Evolutionary conservation across 2,329 filamentous ascomycete genomes (phyloP), one percentile per base, ranked within the genome.

Genomic region (Moelleriella libera): DNA sequence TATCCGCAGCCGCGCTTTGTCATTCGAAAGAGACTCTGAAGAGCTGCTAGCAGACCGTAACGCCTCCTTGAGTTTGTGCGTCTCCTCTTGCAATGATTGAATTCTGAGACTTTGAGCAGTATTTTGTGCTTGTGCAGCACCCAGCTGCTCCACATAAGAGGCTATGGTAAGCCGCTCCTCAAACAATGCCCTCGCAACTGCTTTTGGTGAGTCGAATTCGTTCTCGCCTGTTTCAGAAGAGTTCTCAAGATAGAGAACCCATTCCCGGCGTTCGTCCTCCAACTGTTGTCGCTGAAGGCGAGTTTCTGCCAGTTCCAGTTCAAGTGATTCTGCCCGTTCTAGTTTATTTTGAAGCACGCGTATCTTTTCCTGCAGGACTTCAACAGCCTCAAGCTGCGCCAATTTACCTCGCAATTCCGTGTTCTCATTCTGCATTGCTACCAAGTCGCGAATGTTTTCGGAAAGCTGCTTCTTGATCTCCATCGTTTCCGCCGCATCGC

Each of bases 301-400:
- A 21, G 84, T 78, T 60, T 95, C 90, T 8, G 78, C 74, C 10
- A 97, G 71, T 58, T 96, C 85, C 30, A 77, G 72, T 57, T 92
- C 80, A 8, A 95, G 58, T 10, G 78, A 72, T 49, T 86, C 80
- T 63, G 90, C 83, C 39, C 83, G 71, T 50, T 87, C 80, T 1
- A 98, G 63, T 58, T 81, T 87, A 32, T 82, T 80, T 62, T 92
- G 83, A 28, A 98, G 68, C 0, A 80, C 78, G 51, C 86, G 75
- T 70, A 97, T 97, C 68, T 98, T 88, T 62, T 98, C 92, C 60
- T 98, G 88, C 0, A 97, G 85, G 2, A 98, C 78, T 58, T 95
- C 87, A 1, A 95, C 82, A n/a, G 85, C 87, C 65, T 86, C 90
- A 39, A 94, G 74, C 54, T 88, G 83, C 55, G 85, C 87, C 37